Percentiles rank a stretch among this genome's conserved stretches.
Evolutionary conservation across 805 yeast genomes (phyloP).

Genomic region (Kluyveromyces nonfermentans): DNA sequence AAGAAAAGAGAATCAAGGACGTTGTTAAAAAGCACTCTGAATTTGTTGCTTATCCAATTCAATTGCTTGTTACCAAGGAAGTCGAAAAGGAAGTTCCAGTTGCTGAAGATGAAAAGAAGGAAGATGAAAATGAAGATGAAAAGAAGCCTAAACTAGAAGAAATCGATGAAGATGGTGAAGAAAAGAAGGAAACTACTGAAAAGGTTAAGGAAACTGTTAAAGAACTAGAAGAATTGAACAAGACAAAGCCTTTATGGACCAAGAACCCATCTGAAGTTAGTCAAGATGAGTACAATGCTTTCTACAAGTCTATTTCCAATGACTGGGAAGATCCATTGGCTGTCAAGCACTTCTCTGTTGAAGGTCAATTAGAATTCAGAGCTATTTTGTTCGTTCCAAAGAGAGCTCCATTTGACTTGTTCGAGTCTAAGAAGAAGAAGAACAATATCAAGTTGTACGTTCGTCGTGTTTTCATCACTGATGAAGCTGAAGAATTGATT

Average conservation of each 20-base stretch:
- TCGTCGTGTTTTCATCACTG: slow-evolving; percentile 98
- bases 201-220: slow-evolving; percentile 87
- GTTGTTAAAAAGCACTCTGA: slow-evolving; percentile 99
- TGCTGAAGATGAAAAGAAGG: slow-evolving; percentile 53
- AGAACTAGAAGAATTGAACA: slow-evolving; percentile 97
- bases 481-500: slow-evolving; percentile 97
- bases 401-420: slow-evolving; percentile 98
- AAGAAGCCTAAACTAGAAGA: slow-evolving; percentile 66
- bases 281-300: slow-evolving; percentile 97
- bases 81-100: slow-evolving; percentile 95
- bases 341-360: slow-evolving; percentile 98
- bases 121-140: slow-evolving; percentile 44
- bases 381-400: slow-evolving; percentile 96
- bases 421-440: slow-evolving; percentile 98
- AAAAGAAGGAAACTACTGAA: slow-evolving; percentile 70
- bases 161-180: slow-evolving; percentile 64
- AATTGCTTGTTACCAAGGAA: slow-evolving; percentile 95
- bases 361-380: slow-evolving; percentile 99
- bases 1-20: slow-evolving; percentile 99
- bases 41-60: slow-evolving; percentile 98
- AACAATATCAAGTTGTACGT: slow-evolving; percentile 97
- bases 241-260: slow-evolving; percentile 99
- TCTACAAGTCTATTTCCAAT: slow-evolving; percentile 98
- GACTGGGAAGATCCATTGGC: slow-evolving; percentile 99
- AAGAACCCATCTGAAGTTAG: slow-evolving; percentile 97